Base-by-base conservation (phyloP, 768 basidiomycete genomes). In the Gloeopeniophorella convolvens region DNA sequence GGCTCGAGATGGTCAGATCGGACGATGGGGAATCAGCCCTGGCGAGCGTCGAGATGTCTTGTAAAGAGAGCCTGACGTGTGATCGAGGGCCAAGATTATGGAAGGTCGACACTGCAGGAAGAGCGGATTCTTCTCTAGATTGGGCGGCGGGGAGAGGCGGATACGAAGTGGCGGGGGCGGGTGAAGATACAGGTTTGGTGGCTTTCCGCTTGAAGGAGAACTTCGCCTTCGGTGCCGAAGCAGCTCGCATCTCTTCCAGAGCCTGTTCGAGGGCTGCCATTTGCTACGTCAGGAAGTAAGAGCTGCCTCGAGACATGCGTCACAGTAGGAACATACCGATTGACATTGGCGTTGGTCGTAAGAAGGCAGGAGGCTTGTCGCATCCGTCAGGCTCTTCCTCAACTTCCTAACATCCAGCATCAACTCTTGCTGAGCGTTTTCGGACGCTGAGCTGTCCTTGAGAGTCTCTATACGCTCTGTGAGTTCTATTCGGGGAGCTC, bases 321-420 rank as follows among this genome's bases (percentile, higher is more conserved):
- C 34, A 18, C 11, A 45, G 15, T 27, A 20, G 36, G 45, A 21
- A 70, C 80, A 46, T 57, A 88, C 87, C 59, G 70, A 66, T 63
- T 85, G 83, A 60, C 75, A 84, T 60, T 81, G 82, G 46, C 82
- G 74, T 60, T 85, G 87, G 64, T 89, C 85, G 60, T 87, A 88
- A 32, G 74, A 70, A 4, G 87, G 83, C 37, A 91, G 67, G 50
- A 74, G 78, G 6, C 75, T 74, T 8, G 77, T 79, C 5, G 82
- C 85, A 61, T 82, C 83, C 5, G 73, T 69, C 15, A 90, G 71
- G 20, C 70, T 70, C 59, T 82, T 89, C 36, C 78, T 71, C 36
- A 88, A 64, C 51, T 75, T 78, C 3, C 80, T 75, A 16, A 83
- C 63, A 24, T 48, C 26, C 31, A 51, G 13, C 4, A 49, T 28